Conservation (phyloP, 495 filamentous ascomycete species). For the Daldinia concentrica region DNA sequence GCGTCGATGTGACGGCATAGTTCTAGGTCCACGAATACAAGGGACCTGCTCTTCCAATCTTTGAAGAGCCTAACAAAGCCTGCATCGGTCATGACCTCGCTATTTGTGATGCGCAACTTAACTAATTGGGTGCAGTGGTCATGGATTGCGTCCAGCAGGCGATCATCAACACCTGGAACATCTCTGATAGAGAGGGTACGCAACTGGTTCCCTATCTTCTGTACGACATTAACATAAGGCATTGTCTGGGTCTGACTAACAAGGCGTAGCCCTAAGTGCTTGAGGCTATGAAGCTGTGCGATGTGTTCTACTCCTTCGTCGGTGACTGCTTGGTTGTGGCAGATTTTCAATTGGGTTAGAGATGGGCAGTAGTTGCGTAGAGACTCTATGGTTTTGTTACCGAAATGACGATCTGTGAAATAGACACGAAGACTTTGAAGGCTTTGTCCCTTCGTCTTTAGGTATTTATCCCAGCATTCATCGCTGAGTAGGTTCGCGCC, state of each 20-base stretch:
- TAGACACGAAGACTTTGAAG: constrained; percentile 76
- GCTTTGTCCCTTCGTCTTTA: constrained; percentile 66
- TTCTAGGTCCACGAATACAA: constrained; percentile 75
- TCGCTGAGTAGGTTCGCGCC: constrained; percentile 83
- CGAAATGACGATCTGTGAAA: constrained; percentile 73
- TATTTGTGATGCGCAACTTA: constrained; percentile 82
- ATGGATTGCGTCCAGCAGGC: constrained; percentile 71
- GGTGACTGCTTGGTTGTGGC: constrained; percentile 61
- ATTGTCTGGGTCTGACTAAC: constrained; percentile 63
- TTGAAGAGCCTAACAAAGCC: constrained; percentile 76
- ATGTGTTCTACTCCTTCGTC: constrained; percentile 62
- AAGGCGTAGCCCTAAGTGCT: constrained; percentile 77
- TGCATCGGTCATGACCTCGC: constrained; percentile 75
- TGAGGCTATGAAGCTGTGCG: constrained; percentile 63
- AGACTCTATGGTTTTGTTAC: constrained; percentile 64
- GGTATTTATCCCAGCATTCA: constrained; percentile 71
- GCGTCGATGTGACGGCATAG: constrained; percentile 79
- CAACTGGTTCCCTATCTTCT: constrained; percentile 66
- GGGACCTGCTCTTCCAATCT: constrained; percentile 74
- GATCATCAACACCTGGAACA: constrained; percentile 66
- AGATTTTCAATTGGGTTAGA: constrained; percentile 77
- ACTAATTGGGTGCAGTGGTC: constrained; percentile 68
- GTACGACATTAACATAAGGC: constrained; percentile 67
- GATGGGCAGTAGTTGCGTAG: constrained; percentile 66
- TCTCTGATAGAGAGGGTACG: constrained; percentile 76